These are phyloP conservation scores for Penicillium goetzii DNA, from an alignment of 495 filamentous ascomycete species.

Conservation along the genomic window DNA sequence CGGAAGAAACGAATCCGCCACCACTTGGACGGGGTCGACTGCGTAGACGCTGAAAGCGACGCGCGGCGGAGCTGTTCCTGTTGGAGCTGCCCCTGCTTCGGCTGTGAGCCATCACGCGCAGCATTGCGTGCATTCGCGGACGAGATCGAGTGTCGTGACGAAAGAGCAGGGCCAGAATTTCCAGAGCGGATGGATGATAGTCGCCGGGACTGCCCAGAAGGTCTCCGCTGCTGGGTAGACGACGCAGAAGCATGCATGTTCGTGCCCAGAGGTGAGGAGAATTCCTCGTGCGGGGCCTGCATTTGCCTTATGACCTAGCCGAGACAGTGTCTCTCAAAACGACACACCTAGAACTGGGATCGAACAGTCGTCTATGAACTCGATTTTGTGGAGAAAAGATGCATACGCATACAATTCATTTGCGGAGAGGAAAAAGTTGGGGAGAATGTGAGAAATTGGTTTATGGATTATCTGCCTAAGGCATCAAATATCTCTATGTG, in stretches of 20 bases:
- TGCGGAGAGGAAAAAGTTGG: constrained; percentile 17
- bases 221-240: constrained; percentile 33
- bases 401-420: constrained; percentile 5
- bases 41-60: constrained; percentile 20
- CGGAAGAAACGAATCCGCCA: constrained; percentile 62
- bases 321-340: background rate
- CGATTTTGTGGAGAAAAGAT: background rate
- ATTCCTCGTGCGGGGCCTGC: constrained; percentile 27
- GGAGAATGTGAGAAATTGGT: constrained; percentile 23
- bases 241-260: constrained; percentile 35
- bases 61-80: constrained; percentile 16
- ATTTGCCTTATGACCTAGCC: background rate
- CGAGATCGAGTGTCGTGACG: constrained; percentile 19
- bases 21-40: constrained; percentile 48
- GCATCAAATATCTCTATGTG: constrained; percentile 7
- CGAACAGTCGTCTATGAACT: background rate
- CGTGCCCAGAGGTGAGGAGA: constrained; percentile 28
- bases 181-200: constrained; percentile 28
- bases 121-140: constrained; percentile 19
- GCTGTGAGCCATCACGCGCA: constrained; percentile 5
- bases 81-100: constrained; percentile 3
- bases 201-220: constrained; percentile 39
- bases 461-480: constrained; percentile 25
- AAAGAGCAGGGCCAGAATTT: constrained; percentile 19
- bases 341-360: background rate